Percentiles rank a stretch among this genome's conserved stretches.
These are phyloP conservation scores for Colletotrichum caudatum DNA, from an alignment of 2,329 filamentous ascomycete genomes.

Conservation along the genomic window DNA sequence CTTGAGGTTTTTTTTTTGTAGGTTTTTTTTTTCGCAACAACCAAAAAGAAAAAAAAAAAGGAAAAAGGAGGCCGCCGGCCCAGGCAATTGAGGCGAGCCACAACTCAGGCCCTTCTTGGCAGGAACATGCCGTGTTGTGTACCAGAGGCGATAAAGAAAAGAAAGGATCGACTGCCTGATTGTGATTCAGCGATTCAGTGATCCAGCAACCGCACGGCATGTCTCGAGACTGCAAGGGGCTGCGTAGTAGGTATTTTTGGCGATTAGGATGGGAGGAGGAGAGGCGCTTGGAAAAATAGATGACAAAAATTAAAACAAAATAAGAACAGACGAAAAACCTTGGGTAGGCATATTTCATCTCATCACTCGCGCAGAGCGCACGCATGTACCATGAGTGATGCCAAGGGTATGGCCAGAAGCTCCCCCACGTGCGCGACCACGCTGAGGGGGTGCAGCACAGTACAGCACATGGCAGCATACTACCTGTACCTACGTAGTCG, in stretches of 20 bases:
- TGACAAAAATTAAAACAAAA: not conserved
- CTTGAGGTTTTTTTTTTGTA: not conserved
- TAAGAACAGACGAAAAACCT: not conserved
- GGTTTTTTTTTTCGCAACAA: not conserved
- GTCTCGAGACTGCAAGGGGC: not conserved
- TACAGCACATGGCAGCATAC: too few species aligned
- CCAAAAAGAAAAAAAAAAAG: not conserved
- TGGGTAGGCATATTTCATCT: slow-evolving; percentile 2
- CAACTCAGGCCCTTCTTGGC: slow-evolving; percentile 32
- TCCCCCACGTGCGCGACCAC: slow-evolving; percentile 29
- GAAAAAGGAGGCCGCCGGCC: slow-evolving; percentile 29
- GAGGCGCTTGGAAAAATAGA: too few species aligned
- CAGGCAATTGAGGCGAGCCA: slow-evolving; percentile 27
- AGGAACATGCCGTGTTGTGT: not conserved
- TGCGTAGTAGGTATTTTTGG: not conserved
- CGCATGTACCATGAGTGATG: not conserved
- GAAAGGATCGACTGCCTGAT: slow-evolving; percentile 4
- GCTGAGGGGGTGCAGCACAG: not conserved
- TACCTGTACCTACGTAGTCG: too few species aligned
- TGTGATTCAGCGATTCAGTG: not conserved
- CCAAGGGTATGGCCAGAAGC: slow-evolving; percentile 6
- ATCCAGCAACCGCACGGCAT: not conserved
- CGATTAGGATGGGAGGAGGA: too few species aligned
- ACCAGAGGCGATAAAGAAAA: not conserved
- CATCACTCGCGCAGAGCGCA: not conserved